These are phyloP conservation scores for Psilocybe cubensis DNA, from an alignment of 768 basidiomycete genomes.

Conservation along the genomic window DNA sequence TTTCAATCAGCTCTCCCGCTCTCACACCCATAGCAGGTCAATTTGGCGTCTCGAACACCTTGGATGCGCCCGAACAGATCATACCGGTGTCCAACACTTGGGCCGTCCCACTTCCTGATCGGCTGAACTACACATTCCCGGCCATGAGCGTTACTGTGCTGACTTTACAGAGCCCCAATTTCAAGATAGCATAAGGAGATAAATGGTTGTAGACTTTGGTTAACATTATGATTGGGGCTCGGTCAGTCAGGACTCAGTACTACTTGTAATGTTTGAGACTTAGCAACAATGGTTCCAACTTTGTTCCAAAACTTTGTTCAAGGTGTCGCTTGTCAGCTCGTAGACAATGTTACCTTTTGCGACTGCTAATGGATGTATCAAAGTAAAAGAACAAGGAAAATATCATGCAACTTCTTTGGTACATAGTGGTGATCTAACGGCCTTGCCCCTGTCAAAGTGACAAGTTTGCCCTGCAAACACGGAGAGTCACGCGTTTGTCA, in stretches of 20 bases:
- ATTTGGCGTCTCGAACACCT: conserved; percentile 36
- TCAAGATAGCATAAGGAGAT: not conserved
- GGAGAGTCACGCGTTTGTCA: conserved; percentile 27
- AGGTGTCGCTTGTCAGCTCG: no score
- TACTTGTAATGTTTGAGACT: no score
- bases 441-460: not conserved
- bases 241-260: no score
- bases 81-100: conserved; percentile 31
- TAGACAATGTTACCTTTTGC: no score
- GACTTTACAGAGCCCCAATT: conserved; percentile 14
- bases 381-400: no score
- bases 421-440: no score
- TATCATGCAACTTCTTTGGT: no score
- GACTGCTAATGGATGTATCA: no score
- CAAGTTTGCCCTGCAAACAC: not conserved
- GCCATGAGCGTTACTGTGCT: conserved; percentile 36
- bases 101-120: conserved; percentile 29
- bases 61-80: conserved; percentile 33
- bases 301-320: no score
- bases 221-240: no score
- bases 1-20: conserved; percentile 29
- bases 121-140: conserved; percentile 37
- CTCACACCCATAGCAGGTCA: conserved; percentile 34
- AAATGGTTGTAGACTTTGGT: not conserved
- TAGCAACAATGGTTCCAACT: no score